Evolutionary conservation across 106 monocot genomes (phyloP), one percentile per base, ranked within the genome.

Genomic region (Allium sativum): DNA sequence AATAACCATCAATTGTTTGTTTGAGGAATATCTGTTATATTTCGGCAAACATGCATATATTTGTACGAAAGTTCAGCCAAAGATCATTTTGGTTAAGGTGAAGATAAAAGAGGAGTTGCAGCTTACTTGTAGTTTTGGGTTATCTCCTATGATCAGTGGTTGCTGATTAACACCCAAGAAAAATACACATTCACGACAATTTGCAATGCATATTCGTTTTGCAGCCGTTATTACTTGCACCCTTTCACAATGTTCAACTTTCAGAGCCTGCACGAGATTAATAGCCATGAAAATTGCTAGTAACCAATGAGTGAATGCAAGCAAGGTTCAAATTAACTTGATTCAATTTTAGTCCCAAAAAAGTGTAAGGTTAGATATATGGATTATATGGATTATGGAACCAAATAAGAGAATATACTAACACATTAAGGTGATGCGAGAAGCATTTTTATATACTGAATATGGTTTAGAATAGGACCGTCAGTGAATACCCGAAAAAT

Each of bases 161-260:
- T 65, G 72, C 62, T 83, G 77, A 70, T 86, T 91, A 54, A 91
- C 85, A 12, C 83, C 91, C 66, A 86, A 75, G 63, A 68, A 86
- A 59, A 86, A 83, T 8, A 83, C 17, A 61, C 80, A 91, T 58
- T 91, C 91, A 15, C 83, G 82, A 57, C 86, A 91, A 73, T 83
- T 91, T 52, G 74, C 75, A 58, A 91, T 80, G 52, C 80, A 80
- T 45, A 91, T 72, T 16, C 80, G 79, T 65, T 76, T 91, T 64
- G 83, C 52, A 62, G 86, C 82, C 45, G 74, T 46, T 70, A 90
- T 82, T 7, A 90, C 66, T 31, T 85, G 85, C 40, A 90, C 80
- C 64, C 85, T 85, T 70, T 90, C 90, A 73, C 90, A 90, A 53
- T 86, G 82, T 55, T 90, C 90, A 53, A 90, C 90, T 61, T 72